Base-by-base conservation (phyloP, 1,284 basidiomycete species). In the Fomitopsis betulina region DNA sequence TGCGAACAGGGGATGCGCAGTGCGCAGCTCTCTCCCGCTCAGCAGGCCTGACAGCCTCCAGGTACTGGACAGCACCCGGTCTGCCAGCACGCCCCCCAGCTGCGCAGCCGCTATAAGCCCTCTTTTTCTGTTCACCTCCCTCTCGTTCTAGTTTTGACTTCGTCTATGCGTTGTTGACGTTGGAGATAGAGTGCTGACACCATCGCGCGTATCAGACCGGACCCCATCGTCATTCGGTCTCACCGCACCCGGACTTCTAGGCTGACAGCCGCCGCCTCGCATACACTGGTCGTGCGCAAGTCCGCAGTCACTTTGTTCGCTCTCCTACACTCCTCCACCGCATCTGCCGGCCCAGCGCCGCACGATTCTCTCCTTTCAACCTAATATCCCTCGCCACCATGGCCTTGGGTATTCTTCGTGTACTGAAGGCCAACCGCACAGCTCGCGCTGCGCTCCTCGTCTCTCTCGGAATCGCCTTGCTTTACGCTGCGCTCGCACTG, bases 341-440 rank as follows among this genome's bases (percentile, higher is more conserved):
- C 45, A 27, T 23, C 45, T 27, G 45, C 45, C 27, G 45, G 45
- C 25, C 13, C 25, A 47, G 45, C 10, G 6, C 25, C 25, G 5
- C 21, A 17, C 38, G 23, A 5, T n/a, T 39, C 27, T 12, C 6
- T 25, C 38, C 25, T 39, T 39, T 30, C 53, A 30, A 4, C 25
- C 21, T 39, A 39, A 54, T 54, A 30, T 39, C 35, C 38, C 13
- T 4, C 19, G 15, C 17, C 12, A 40, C 21, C 23, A 51, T 51
- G 49, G 30, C 49, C 5, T 13, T 54, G 8, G 51, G 50, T n/a
- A 12, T 35, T n/a, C 30, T 58, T 38, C 58, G 58, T 15, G 25
- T 23, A 6, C 32, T 51, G 39, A 51, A 37, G 19, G 38, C 49
- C 21, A 64, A 56, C 30, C 53, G 55, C 47, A 57, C 53, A 7